Base-by-base conservation (phyloP, 306 rosid genomes). In the Cercis canadensis region DNA sequence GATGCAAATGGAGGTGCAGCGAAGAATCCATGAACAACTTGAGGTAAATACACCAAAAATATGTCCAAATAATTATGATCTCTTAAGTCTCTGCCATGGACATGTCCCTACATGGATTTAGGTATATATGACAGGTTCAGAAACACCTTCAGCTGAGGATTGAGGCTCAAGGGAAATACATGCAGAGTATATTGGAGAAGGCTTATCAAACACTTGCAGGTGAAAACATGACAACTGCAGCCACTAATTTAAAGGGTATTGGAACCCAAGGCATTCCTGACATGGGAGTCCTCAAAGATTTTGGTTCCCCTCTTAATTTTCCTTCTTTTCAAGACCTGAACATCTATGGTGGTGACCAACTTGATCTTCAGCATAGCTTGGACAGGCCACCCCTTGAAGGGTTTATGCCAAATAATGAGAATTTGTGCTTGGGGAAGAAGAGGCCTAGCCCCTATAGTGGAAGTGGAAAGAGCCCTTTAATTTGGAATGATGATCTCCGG, bases 1-100 rank as follows among this genome's bases (percentile, higher is more conserved):
- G 97, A 90, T 94, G 99, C 99, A 91, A 86, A 94, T 94, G 84
- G 99, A 94, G 91, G 99, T 94, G 89, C 99, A 94, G 76, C 83
- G 99, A 89, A 91, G 99, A 76, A 67, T 94, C 67, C 96, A 91
- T 69, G 99, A 94, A 66, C 99, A 94, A 78, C 79, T 94, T 31
- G 99, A 94, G 99, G 98, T 94, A 85, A 80, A 3, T 15, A 14
- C n/a, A 31, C 7, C 54, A 8, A 57, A 46, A 6, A 33, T 44
- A 44, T 37, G 1, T 10, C 17, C 16, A 50, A 41, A 24, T 66
- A 32, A 70, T 62, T 31, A 16, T 43, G 29, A 7, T 70, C 17
- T 69, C 33, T 57, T 4, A 33, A 56, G 31, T 45, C 4, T 70
- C 12, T 46, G 24, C 40, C 31, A 59, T 54, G 53, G 45, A 11